Evolutionary conservation across 2,329 filamentous ascomycete species (phyloP), one percentile per base, ranked within the genome.

Genomic region (Xylaria sp.): DNA sequence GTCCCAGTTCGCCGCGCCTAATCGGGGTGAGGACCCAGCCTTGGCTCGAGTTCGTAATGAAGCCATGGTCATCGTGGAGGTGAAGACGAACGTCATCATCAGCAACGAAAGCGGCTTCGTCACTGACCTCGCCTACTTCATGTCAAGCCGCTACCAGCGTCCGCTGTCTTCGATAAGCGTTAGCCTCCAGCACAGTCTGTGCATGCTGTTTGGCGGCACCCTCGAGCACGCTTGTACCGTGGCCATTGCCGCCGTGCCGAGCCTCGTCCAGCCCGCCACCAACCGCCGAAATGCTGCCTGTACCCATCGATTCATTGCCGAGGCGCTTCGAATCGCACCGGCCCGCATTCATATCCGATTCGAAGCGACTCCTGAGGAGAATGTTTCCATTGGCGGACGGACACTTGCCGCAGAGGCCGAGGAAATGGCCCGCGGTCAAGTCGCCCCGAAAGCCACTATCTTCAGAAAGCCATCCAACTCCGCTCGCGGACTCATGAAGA

Each of bases 251-350:
- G 86, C 90, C 0, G 78, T 94, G 8, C 80, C 88, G 1, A 79
- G 79, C 9, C 82, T 90, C 64, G 76, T 94, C 59, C 86, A 87
- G 62, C 84, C 89, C 0, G 82, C 85, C 2, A 90, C 85, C 55
- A 96, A 96, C 76, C 89, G 89, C 71, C 85, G 91, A 63, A 94
- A 93, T 72, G 85, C 90, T 0, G 80, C 82, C n/a, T 75, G 95
- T 16, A 82, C 95, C 2, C 90, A 94, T 70, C 80, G 79, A n/a
- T 87, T 89, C 71, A 82, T 96, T 73, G 80, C 85, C 11, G 87
- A 91, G 23, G 79, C 85, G 0, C 78, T 96, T 0, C 82, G 83
- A 1, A 89, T 96, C 2, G 68, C 79, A 0, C 73, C 86, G 0
- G 78, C 83, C 0, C 82, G 90, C 46, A 91, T 92, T 1, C 80